A percentile compares a stretch with the other conserved stretches of the same genome.
Conservation (phyloP, 768 basidiomycete genomes). For the Trametes elegans region DNA sequence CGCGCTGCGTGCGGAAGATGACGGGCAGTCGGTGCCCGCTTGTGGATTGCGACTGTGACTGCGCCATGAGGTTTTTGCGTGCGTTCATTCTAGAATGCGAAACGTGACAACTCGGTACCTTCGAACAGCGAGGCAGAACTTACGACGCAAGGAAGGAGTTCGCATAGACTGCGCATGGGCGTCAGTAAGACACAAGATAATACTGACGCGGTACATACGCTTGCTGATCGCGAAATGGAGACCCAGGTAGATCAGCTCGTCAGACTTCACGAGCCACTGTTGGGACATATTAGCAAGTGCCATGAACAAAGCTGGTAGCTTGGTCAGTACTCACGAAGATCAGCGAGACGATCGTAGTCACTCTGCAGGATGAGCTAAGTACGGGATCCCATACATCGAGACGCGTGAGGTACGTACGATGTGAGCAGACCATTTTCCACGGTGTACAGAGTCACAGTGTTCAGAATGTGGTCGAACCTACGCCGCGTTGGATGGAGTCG, state of each 20-base stretch:
- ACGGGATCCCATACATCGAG: background rate
- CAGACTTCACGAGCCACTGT: constrained; percentile 27
- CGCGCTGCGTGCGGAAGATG: constrained; percentile 12
- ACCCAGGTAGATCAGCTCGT: constrained; percentile 28
- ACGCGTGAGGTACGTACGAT: constrained; percentile 10
- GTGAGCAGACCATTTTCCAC: constrained; percentile 29
- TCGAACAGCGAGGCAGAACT: background rate
- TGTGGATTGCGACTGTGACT: constrained; percentile 7
- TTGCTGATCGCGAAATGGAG: constrained; percentile 31
- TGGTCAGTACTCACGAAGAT: constrained; percentile 24
- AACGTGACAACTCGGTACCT: background rate
- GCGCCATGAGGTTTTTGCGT: constrained; percentile 19
- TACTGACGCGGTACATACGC: constrained; percentile 16
- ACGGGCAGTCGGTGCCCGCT: constrained; percentile 16
- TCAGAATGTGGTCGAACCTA: constrained; percentile 27
- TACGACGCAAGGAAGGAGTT: constrained; percentile 30
- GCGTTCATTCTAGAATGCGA: constrained; percentile 22
- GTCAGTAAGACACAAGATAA: background rate
- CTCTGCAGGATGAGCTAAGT: constrained; percentile 8
- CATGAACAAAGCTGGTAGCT: too few species aligned
- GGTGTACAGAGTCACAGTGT: constrained; percentile 29
- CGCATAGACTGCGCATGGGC: constrained; percentile 26
- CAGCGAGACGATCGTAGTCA: constrained; percentile 24
- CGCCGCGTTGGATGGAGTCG: background rate
- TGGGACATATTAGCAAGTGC: background rate